Evolutionary conservation across 176 grass and related monocot species (phyloP).

Genomic region (Bromus sterilis): DNA sequence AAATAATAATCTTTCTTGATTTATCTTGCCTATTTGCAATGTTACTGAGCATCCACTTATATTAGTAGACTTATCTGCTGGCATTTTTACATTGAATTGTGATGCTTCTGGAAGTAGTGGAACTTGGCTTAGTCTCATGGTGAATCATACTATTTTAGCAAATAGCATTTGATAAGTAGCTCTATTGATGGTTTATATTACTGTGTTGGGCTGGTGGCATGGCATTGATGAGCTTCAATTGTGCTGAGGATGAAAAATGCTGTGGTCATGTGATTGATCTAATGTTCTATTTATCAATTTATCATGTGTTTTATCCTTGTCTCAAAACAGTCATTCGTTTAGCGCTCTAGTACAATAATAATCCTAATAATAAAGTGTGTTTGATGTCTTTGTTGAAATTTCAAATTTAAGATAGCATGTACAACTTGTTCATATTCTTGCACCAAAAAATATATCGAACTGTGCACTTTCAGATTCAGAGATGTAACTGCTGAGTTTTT

Average conservation of each 20-base stretch:
- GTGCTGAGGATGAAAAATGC: neutral
- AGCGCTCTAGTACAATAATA: neutral
- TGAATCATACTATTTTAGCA: neutral
- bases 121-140: neutral
- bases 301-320: neutral
- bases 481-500: slow-evolving; percentile 6
- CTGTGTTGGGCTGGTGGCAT: neutral
- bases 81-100: neutral
- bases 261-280: neutral
- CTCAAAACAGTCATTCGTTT: neutral
- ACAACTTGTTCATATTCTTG: neutral
- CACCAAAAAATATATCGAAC: neutral
- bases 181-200: neutral
- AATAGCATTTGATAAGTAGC: neutral
- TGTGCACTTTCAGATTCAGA: neutral
- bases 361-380: neutral
- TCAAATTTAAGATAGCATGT: neutral
- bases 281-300: neutral
- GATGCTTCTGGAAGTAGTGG: neutral
- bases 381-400: neutral
- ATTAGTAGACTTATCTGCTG: slow-evolving; percentile 9
- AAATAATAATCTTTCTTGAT: neutral
- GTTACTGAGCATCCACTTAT: neutral
- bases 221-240: neutral
- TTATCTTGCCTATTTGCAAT: neutral